These are phyloP conservation scores for Histomonas meleagridis DNA, from an alignment of 208 protist genomes.

Conservation along the genomic window DNA sequence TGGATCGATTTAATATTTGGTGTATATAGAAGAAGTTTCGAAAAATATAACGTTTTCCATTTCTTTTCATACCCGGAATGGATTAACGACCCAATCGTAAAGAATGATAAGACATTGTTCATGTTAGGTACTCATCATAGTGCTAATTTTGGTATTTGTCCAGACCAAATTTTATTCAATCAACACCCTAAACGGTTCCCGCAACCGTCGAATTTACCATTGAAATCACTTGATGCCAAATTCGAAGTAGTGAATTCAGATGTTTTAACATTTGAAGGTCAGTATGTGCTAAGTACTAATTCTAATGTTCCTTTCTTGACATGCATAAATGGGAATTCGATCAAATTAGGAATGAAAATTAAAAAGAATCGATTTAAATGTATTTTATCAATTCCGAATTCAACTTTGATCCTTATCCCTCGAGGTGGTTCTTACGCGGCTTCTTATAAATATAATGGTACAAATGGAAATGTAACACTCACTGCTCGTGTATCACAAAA, in stretches of 20 bases:
- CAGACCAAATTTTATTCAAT: not conserved
- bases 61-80: not conserved
- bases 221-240: too few relatives aligned
- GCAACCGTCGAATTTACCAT: too few relatives aligned
- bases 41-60: not conserved
- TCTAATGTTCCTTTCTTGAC: too few relatives aligned
- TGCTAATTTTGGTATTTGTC: not conserved
- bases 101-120: not conserved
- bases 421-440: not conserved
- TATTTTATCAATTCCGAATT: not conserved
- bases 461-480: too few relatives aligned
- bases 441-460: not conserved
- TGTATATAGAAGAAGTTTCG: not conserved
- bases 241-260: too few relatives aligned
- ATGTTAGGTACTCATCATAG: not conserved
- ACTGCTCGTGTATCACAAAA: not conserved
- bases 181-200: too few relatives aligned
- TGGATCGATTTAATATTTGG: conserved; percentile 35
- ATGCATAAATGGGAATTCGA: too few relatives aligned
- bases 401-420: too few relatives aligned
- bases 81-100: not conserved
- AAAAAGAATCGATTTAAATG: too few relatives aligned
- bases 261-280: too few relatives aligned
- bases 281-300: too few relatives aligned
- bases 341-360: too few relatives aligned